Evolutionary conservation across 2,329 filamentous ascomycete genomes (phyloP).

Genomic region (Hypoxylon sp.): DNA sequence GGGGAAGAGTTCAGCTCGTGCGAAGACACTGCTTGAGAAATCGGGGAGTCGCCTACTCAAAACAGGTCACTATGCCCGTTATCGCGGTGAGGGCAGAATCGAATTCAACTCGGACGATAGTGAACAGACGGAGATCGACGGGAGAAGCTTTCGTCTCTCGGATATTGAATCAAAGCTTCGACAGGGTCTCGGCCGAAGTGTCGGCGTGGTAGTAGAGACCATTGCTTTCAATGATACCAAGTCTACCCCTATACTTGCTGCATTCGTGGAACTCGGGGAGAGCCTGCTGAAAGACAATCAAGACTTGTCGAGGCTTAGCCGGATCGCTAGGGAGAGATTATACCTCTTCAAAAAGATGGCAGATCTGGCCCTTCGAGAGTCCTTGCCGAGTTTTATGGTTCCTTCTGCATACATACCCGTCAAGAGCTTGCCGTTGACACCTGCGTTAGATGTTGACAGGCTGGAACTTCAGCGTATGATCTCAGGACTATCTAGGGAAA

Average conservation of each 20-base stretch:
- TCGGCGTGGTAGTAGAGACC: slow-evolving; percentile 60
- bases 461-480: slow-evolving; percentile 57
- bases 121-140: slow-evolving; percentile 53
- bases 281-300: slow-evolving; percentile 50
- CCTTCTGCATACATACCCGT: slow-evolving; percentile 60
- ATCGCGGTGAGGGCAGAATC: slow-evolving; percentile 57
- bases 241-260: slow-evolving; percentile 52
- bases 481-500: slow-evolving; percentile 51
- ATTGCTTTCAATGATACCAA: slow-evolving; percentile 56
- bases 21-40: slow-evolving; percentile 37
- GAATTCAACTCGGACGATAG: slow-evolving; percentile 57
- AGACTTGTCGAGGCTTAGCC: slow-evolving; percentile 50
- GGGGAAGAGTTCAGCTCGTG: slow-evolving; percentile 31
- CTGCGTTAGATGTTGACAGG: slow-evolving; percentile 60
- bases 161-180: slow-evolving; percentile 59
- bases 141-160: slow-evolving; percentile 52
- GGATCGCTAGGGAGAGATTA: slow-evolving; percentile 53
- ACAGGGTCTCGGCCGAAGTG: slow-evolving; percentile 54
- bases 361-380: slow-evolving; percentile 51
- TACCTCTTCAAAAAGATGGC: slow-evolving; percentile 56
- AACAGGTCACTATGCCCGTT: slow-evolving; percentile 60
- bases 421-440: slow-evolving; percentile 57
- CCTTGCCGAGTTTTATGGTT: slow-evolving; percentile 53
- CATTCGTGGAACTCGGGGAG: slow-evolving; percentile 60
- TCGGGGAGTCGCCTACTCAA: slow-evolving; percentile 51